Evolutionary conservation across 345 rosid species (phyloP), one percentile per base, ranked within the genome.

Genomic region (Viola odorata): DNA sequence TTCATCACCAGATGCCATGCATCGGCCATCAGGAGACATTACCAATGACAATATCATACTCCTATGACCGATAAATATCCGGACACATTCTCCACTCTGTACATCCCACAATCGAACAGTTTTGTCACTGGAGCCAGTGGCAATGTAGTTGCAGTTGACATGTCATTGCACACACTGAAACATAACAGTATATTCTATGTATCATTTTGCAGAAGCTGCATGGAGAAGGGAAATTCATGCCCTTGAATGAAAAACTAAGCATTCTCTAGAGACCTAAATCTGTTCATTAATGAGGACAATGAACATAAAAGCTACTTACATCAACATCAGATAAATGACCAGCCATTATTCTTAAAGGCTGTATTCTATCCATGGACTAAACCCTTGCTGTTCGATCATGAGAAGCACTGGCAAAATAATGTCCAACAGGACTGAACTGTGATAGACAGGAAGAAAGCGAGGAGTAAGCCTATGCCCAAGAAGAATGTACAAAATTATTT

Each of bases 261-360:
- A 23, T 23, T 23, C 32, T 23, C 2, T 1, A 23, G 32, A 23
- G 32, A 23, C 32, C 32, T 23, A 23, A 23, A 23, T 23, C 32
- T 23, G 32, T 23, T 23, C 32, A 23, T 23, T 23, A 23, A 23
- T 23, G 32, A 23, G 32, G 32, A 23, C 32, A 23, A 23, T 23
- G 32, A 66, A 63, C 52, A 41, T 6, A 5, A 48, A 52, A 57
- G 50, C 14, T 47, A 68, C 97, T 82, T 71, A 88, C 99, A 72
- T 91, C 97, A 55, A 91, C 97, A 79, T 95, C 99, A 65, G 96
- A 95, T 58, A 95, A 73, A 80, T 95, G 99, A 62, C 99, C 97
- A 58, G 96, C 99, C 94, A 88, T 80, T 75, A 91, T 86, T 60
- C 99, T 81, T 72, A 91, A 70, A 69, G 97, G 97, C 69, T 85